Conservation (phyloP, 306 rosid species). For the Delonix regia region DNA sequence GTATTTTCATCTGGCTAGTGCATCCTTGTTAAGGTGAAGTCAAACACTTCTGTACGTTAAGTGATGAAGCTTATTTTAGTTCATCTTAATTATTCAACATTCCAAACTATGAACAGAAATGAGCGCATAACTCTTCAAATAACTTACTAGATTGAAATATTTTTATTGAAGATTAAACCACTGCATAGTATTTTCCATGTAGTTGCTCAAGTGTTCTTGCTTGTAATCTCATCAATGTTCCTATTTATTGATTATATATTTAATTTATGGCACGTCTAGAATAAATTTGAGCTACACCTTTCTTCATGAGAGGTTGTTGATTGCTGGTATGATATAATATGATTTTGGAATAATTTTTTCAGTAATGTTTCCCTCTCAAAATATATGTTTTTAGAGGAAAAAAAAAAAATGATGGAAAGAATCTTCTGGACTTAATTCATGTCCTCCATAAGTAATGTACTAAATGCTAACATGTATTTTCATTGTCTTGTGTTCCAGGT, state of each 20-base stretch:
- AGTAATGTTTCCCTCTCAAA: neutral
- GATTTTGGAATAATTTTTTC: neutral
- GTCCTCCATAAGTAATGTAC: slow-evolving; percentile 10
- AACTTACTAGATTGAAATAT: neutral
- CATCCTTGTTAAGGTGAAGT: slow-evolving; percentile 30
- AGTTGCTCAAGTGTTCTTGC: slow-evolving; percentile 25
- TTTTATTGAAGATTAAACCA: slow-evolving; percentile 20
- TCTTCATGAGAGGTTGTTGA: neutral
- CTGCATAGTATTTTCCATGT: slow-evolving; percentile 30
- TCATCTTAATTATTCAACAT: slow-evolving; percentile 29
- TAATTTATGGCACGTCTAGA: slow-evolving; percentile 25
- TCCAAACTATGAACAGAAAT: slow-evolving; percentile 16
- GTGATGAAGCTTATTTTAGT: slow-evolving; percentile 7
- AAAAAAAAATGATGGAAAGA: neutral
- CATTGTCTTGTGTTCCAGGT: slow-evolving; percentile 50
- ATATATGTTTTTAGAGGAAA: neutral
- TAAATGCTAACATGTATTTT: slow-evolving; percentile 20
- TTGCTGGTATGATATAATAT: neutral
- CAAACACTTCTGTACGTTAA: slow-evolving; percentile 30
- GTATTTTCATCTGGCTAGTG: slow-evolving; percentile 20
- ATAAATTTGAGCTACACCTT: slow-evolving; percentile 22
- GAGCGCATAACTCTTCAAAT: slow-evolving; percentile 12
- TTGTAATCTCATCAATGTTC: slow-evolving; percentile 12
- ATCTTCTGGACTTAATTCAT: slow-evolving; percentile 31
- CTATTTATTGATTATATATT: slow-evolving; percentile 23